Conservation (phyloP, 1,139 yeast species). For the Pichia sp. region DNA sequence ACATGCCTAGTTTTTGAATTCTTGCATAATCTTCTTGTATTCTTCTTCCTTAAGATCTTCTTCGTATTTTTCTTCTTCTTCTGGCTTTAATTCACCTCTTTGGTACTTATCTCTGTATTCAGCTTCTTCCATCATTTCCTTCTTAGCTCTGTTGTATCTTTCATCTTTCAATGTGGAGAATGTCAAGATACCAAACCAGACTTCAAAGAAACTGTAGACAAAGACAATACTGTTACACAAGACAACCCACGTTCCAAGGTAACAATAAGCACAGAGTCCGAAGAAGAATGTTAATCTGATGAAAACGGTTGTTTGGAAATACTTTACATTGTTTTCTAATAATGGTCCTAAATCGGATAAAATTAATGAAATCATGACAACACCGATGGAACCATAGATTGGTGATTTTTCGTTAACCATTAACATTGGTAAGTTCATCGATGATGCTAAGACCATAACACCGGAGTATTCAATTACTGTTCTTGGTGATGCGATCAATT, state of each 20-base stretch:
- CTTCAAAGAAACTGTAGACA: slow-evolving; percentile 61
- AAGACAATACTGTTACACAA: slow-evolving; percentile 64
- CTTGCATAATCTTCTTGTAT: slow-evolving; percentile 30
- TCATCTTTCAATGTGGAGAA: slow-evolving; percentile 67
- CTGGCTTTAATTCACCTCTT: slow-evolving; percentile 28
- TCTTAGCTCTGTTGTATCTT: slow-evolving; percentile 32
- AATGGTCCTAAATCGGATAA: slow-evolving; percentile 58
- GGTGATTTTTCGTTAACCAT: slow-evolving; percentile 46
- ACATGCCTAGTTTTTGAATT: slow-evolving; percentile 23
- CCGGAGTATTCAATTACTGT: slow-evolving; percentile 46
- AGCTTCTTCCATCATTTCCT: slow-evolving; percentile 41
- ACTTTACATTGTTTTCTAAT: slow-evolving; percentile 50
- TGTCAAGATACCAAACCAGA: slow-evolving; percentile 68
- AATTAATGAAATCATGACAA: slow-evolving; percentile 44
- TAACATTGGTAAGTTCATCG: slow-evolving; percentile 52
- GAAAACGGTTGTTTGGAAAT: slow-evolving; percentile 71
- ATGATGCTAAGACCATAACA: slow-evolving; percentile 51
- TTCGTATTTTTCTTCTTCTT: slow-evolving; percentile 23
- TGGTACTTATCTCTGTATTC: slow-evolving; percentile 32
- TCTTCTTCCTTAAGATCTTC: slow-evolving; percentile 28
- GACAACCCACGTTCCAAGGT: slow-evolving; percentile 40
- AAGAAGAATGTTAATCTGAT: slow-evolving; percentile 60
- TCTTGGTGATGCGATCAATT: slow-evolving; percentile 42
- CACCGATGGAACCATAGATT: slow-evolving; percentile 49
- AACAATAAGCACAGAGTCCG: slow-evolving; percentile 44